Evolutionary conservation across 768 basidiomycete genomes (phyloP).

Genomic region (Amanita pseudoporphyria): DNA sequence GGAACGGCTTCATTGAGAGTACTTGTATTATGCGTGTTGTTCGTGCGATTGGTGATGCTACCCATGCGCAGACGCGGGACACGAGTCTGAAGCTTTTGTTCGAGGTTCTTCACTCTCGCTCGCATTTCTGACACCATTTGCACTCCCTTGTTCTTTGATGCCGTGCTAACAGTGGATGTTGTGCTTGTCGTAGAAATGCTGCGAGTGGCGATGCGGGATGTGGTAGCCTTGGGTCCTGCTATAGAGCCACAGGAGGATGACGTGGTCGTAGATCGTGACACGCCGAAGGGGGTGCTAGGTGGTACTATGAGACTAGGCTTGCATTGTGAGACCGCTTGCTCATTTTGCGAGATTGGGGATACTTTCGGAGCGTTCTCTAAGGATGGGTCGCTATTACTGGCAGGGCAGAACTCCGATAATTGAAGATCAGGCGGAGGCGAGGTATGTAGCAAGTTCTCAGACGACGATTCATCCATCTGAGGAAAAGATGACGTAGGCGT

Average conservation of each 20-base stretch:
- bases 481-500: constrained; percentile 22
- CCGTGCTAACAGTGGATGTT: constrained; percentile 33
- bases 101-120: constrained; percentile 69
- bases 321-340: constrained; percentile 41
- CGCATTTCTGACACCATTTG: constrained; percentile 94
- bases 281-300: constrained; percentile 27
- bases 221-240: constrained; percentile 39
- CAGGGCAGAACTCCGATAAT: constrained; percentile 44
- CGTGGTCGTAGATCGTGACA: constrained; percentile 50
- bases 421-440: constrained; percentile 52
- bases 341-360: constrained; percentile 24
- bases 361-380: constrained; percentile 29
- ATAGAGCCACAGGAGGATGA: constrained; percentile 36
- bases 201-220: constrained; percentile 35
- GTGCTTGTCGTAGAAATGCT: constrained; percentile 31
- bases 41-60: constrained; percentile 53
- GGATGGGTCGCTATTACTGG: constrained; percentile 29
- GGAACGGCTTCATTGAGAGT: constrained; percentile 13
- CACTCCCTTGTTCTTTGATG: constrained; percentile 70
- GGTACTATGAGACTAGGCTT: constrained; percentile 35
- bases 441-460: constrained; percentile 51
- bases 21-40: constrained; percentile 19
- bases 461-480: constrained; percentile 24
- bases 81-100: constrained; percentile 82
- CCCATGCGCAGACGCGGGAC: constrained; percentile 80